Conservation (phyloP, 2,329 filamentous ascomycete genomes). For the Ophiostoma fasciatum region DNA sequence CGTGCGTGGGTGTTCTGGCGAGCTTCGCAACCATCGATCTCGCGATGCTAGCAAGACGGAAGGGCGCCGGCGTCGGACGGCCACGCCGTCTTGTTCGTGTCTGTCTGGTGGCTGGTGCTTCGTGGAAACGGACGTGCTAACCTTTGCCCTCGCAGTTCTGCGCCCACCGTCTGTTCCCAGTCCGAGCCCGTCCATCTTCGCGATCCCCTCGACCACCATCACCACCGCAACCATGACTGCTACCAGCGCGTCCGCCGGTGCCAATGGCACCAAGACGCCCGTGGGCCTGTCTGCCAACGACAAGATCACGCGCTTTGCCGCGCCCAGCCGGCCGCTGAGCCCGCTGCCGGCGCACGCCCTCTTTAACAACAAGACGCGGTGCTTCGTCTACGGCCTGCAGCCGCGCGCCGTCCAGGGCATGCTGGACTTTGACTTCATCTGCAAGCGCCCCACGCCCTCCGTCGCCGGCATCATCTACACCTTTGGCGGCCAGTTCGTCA, state of each 20-base stretch:
- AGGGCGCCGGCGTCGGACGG: no score
- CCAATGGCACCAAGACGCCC: slow-evolving; percentile 31
- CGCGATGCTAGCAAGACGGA: no score
- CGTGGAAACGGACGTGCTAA: no score
- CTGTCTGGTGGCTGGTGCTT: no score
- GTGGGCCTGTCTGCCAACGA: slow-evolving; percentile 69
- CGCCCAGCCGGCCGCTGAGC: slow-evolving; percentile 83
- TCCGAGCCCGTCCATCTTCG: neutral
- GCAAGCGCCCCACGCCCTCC: slow-evolving; percentile 92
- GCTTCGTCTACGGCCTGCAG: slow-evolving; percentile 98
- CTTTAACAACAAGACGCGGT: slow-evolving; percentile 99
- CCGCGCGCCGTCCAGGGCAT: slow-evolving; percentile 82
- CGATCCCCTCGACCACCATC: neutral
- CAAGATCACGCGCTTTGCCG: slow-evolving; percentile 93
- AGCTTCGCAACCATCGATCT: no score
- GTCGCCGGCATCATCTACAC: slow-evolving; percentile 99
- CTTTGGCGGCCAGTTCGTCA: slow-evolving; percentile 98
- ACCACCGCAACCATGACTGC: slow-evolving; percentile 33
- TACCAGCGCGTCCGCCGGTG: slow-evolving; percentile 31
- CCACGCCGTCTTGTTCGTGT: no score
- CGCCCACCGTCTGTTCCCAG: neutral
- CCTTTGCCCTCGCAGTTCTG: slow-evolving; percentile 1
- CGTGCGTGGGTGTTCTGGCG: no score
- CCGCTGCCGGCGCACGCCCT: slow-evolving; percentile 78
- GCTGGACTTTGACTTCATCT: slow-evolving; percentile 99